Percentiles rank a stretch among this genome's conserved stretches.
These are phyloP conservation scores for Hemileccinum rubropunctum DNA, from an alignment of 768 basidiomycete species.

Conservation along the genomic window DNA sequence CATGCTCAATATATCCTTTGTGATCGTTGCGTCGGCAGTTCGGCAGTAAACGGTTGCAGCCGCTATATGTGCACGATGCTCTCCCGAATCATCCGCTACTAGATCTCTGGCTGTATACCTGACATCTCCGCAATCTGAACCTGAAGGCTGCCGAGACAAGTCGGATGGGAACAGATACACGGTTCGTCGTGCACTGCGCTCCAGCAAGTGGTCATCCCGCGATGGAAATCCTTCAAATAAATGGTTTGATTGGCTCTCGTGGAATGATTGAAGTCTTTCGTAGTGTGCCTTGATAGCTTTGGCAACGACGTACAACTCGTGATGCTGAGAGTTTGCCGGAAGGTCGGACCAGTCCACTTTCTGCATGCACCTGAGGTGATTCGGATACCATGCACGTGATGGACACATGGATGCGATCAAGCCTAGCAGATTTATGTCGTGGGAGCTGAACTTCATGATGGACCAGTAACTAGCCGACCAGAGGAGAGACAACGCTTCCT, in stretches of 20 bases:
- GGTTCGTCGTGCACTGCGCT: constrained; percentile 10
- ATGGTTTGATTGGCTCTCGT: background rate
- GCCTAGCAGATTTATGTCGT: constrained; percentile 30
- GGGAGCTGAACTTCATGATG: constrained; percentile 31
- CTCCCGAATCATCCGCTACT: background rate
- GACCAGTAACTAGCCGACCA: constrained; percentile 37
- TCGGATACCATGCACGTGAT: constrained; percentile 36
- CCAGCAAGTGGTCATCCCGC: constrained; percentile 7
- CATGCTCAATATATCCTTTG: constrained; percentile 2
- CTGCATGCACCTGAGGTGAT: constrained; percentile 37
- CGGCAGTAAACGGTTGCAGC: constrained; percentile 4
- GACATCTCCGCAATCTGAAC: background rate
- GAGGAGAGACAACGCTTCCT: constrained; percentile 35
- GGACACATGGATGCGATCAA: constrained; percentile 35
- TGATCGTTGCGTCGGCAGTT: background rate
- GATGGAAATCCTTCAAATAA: constrained; percentile 3
- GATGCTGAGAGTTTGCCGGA: constrained; percentile 28
- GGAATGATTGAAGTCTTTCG: constrained; percentile 11
- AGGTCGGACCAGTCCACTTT: constrained; percentile 28
- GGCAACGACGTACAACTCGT: constrained; percentile 21
- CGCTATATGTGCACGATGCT: constrained; percentile 9
- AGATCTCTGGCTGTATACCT: constrained; percentile 8
- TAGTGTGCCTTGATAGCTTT: constrained; percentile 28
- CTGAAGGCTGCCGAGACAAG: background rate
- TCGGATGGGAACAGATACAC: background rate